Conservation (phyloP, 1,284 basidiomycete genomes). For the Flammula alnicola region DNA sequence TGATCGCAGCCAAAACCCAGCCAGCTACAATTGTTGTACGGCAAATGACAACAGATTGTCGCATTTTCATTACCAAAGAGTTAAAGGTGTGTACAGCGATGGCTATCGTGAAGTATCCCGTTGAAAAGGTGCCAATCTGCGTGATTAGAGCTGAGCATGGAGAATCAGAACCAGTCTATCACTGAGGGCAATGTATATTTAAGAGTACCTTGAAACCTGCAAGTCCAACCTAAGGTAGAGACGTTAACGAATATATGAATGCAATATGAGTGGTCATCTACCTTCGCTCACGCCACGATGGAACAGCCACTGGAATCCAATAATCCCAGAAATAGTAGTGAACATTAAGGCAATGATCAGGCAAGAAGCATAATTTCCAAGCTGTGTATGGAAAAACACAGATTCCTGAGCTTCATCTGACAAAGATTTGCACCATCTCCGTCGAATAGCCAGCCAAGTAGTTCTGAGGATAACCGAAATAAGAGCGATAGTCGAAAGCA, state of each 20-base stretch:
- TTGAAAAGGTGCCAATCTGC: conserved; percentile 64
- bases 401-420: conserved; percentile 43
- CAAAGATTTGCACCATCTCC: conserved; percentile 26
- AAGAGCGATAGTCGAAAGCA: conserved; percentile 56
- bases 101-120: conserved; percentile 65
- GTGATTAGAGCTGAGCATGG: conserved; percentile 51
- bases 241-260: conserved; percentile 5
- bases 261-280: conserved; percentile 30
- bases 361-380: conserved; percentile 68
- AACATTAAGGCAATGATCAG: conserved; percentile 63
- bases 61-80: conserved; percentile 60
- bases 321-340: conserved; percentile 54
- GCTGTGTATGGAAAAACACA: conserved; percentile 70
- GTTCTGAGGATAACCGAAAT: conserved; percentile 50
- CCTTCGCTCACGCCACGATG: conserved; percentile 53
- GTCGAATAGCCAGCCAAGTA: conserved; percentile 44
- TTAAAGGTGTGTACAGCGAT: conserved; percentile 74
- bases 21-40: conserved; percentile 50
- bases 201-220: conserved; percentile 61
- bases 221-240: conserved; percentile 35
- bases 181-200: not conserved
- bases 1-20: conserved; percentile 51
- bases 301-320: conserved; percentile 52
- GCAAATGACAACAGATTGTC: conserved; percentile 54
- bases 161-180: not conserved